Base-by-base conservation (phyloP, 2,329 filamentous ascomycete species). In the Colletotrichum tamarilloi region DNA sequence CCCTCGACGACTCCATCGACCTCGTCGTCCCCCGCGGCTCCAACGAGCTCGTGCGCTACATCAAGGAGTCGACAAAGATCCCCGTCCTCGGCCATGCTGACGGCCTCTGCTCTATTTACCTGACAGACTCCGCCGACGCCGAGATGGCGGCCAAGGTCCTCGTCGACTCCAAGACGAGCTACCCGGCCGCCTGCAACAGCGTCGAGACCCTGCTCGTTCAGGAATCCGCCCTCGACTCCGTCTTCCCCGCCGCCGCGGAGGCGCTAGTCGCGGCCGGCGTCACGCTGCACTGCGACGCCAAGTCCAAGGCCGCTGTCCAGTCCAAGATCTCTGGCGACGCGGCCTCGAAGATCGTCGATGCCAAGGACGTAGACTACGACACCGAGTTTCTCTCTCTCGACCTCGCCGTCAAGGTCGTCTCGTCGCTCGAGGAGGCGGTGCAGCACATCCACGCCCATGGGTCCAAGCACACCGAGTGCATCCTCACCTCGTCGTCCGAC, bases 11-110 rank as follows among this genome's bases (percentile, higher is more conserved):
- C 65, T 92, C 94, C 79, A 97, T 99, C 78, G 97, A 99, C 82
- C 92, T 99, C 32, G 97, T 98, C 76, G 97, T 99, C 77, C 97
- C 97, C 2, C 90, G 97, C 52, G 95, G 95, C 62, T 94, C 93
- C 67, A 98, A 97, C 83, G 95, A 97, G 67, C 90, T 98, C 9
- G 95, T 98, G 53, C 90, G 93, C 71, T 94, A 94, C 83, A 95
- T 98, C 83, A 98, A 98, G 84, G 89, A 92, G 57, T 93, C 93
- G 76, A 98, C 97, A 65, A 94, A 94, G 80, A 98, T 99, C 77
- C 97, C 97, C 1, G 97, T 99, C 1, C 91, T 99, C 28, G 97
- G 97, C 75, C 97, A 99, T 81, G 97, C 97, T 28, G 97, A 99
- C 81, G 97, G 97, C 46, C 89, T 98, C 71, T 99, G 97, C 85